Evolutionary conservation across 371 early-diverging fungal genomes (phyloP), one percentile per base, ranked within the genome.

Genomic region (Amoeboaphelidium protococcarum): DNA sequence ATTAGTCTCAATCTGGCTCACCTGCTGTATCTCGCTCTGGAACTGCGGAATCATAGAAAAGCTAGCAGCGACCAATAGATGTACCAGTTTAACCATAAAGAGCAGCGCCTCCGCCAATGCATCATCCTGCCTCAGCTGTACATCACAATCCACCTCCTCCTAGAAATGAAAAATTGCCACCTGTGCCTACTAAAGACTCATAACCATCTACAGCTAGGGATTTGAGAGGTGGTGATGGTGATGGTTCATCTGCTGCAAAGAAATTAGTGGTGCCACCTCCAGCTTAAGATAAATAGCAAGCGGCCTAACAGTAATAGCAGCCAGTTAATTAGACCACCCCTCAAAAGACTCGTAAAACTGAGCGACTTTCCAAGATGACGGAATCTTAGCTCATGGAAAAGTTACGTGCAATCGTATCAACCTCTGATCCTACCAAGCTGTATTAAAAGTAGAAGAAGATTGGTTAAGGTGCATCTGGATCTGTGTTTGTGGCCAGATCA

Each of bases 401-500:
- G 55, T 60, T 82, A 45, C 66, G 81, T 16, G 54, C 67, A 23
- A 72, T 88, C 23, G 89, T 87, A n/a, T 74, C 86, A 23, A 63
- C 66, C 22, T 82, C 77, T 12, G 89, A 94, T 57, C 91, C 92
- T 24, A 75, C 73, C 45, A 61, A 61, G 3, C 60, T 80, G 41
- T 94, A 90, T 66, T 68, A 74, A 56, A 83, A 84, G 54, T 64
- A 82, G 51, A 82, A 84, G 62, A 80, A 88, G 56, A 79, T 94
- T 49, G 95, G 95, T 12, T 91, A 94, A 71, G 95, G 88, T 56
- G 95, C 92, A 1, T 88, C 88, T 31, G 95, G 95, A 41, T 82
- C 80, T 31, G 95, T 94, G 44, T 94, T 80, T 64, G 73, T 82
- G 41, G 95, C 88, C 19, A 62, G 64, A 26, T 67, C 72, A 24